These are phyloP conservation scores for Helminthosporium solani DNA, from an alignment of 2,329 filamentous ascomycete genomes.

Conservation along the genomic window DNA sequence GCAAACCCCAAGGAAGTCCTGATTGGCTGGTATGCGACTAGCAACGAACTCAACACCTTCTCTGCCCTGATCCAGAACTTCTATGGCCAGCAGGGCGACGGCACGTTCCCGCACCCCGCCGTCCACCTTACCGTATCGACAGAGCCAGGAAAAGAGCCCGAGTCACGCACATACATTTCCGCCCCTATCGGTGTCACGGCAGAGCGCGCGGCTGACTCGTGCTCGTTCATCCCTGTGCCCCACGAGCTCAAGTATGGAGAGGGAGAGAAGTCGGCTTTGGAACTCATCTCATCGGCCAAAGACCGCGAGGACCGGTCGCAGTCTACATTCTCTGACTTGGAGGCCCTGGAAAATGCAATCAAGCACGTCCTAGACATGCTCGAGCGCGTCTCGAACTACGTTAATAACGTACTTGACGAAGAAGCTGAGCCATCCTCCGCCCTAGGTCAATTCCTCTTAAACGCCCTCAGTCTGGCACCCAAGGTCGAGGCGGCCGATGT, in stretches of 20 bases:
- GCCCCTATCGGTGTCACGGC: conserved; percentile 92
- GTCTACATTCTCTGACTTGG: conserved; percentile 80
- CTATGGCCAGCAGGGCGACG: conserved; percentile 94
- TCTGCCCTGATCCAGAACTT: conserved; percentile 99
- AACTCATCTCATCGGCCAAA: conserved; percentile 80
- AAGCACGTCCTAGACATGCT: conserved; percentile 87
- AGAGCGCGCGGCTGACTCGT: conserved; percentile 92
- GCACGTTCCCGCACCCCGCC: conserved; percentile 95
- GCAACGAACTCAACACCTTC: conserved; percentile 96
- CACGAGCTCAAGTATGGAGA: conserved; percentile 91
- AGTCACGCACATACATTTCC: conserved; percentile 91
- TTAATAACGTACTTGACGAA: conserved; percentile 91
- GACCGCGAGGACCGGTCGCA: conserved; percentile 73
- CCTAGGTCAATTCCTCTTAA: conserved; percentile 92
- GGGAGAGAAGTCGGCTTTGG: conserved; percentile 72
- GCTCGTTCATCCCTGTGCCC: conserved; percentile 95
- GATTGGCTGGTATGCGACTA: conserved; percentile 98
- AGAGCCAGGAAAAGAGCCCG: conserved; percentile 81
- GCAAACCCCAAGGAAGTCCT: conserved; percentile 91
- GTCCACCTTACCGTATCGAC: conserved; percentile 95
- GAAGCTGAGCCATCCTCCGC: conserved; percentile 86
- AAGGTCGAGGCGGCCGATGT: conserved; percentile 91
- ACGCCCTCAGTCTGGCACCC: conserved; percentile 85
- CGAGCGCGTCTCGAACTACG: conserved; percentile 87
- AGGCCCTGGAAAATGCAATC: conserved; percentile 80